Base-by-base conservation (phyloP, 1,139 yeast species). In the Pichia sorboxylosa region DNA sequence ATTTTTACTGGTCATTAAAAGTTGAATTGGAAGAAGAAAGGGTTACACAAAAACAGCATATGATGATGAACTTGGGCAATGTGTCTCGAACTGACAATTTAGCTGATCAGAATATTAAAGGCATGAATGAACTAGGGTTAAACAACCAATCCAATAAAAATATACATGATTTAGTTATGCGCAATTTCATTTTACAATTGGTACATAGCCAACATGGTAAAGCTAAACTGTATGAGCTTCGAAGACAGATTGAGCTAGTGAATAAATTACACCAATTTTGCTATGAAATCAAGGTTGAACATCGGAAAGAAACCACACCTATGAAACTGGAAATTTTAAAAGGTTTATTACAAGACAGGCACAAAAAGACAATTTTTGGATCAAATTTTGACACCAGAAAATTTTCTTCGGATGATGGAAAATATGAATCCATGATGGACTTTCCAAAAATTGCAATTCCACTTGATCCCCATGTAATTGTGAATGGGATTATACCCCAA, bases 1-100 rank as follows among this genome's bases (percentile, higher is more conserved):
- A 70, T 50, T 75, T 90, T 41, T 87, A 84, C 51, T 90, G 98
- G 97, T 84, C 79, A 49, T 69, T 90, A 31, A 79, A 77, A 44
- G 94, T 92, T 1, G 96, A 87, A 48, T 71, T 83, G 24, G 79
- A 75, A 44, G 94, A 84, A 43, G 79, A 75, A 14, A 46, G 51
- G 21, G 8, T 31, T 2, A 31, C 29, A 20, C 27, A 30, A 7
- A 6, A 17, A 13, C 6, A n/a, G 8, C 26, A 17, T 7, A 19
- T 17, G 5, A 22, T 16, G 13, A n/a, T 28, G 13, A 13, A 9
- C 8, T 13, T 3, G 9, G 27, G 6, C 4, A 4, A 18, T 6
- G 15, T 9, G 2, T n/a, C 11, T 7, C n/a, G n/a, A n/a, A n/a
- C n/a, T n/a, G 15, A 9, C 21, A 14, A 19, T 10, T 13, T 17